Conservation (phyloP, 2,329 filamentous ascomycete genomes). For the Penicillium brasilianum region DNA sequence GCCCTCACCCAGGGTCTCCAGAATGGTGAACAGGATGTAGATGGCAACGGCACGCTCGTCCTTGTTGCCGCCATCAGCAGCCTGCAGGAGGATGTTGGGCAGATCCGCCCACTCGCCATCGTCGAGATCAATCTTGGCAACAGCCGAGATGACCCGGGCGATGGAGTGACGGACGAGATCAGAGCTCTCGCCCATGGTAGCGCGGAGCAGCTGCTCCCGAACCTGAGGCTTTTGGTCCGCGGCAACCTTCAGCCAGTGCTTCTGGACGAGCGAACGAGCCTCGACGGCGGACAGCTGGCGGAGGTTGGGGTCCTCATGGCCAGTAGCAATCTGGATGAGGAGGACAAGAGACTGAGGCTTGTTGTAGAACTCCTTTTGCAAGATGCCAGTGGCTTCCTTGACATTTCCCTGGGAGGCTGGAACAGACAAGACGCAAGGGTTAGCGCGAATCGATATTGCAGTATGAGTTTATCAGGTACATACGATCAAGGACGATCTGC, state of each 20-base stretch:
- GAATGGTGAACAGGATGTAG: constrained; percentile 89
- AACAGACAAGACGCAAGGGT: constrained; percentile 20
- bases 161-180: constrained; percentile 81
- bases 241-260: constrained; percentile 80
- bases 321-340: constrained; percentile 86
- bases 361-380: constrained; percentile 93
- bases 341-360: constrained; percentile 81
- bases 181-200: constrained; percentile 78
- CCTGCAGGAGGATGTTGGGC: constrained; percentile 76
- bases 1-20: constrained; percentile 83
- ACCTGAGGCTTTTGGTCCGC: constrained; percentile 78
- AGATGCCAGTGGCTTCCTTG: constrained; percentile 85
- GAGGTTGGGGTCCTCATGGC: constrained; percentile 71
- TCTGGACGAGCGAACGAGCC: constrained; percentile 77
- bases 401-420: constrained; percentile 85
- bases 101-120: constrained; percentile 86
- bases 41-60: constrained; percentile 86
- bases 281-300: constrained; percentile 93
- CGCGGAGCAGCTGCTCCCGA: constrained; percentile 80
- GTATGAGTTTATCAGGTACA: constrained; percentile 46
- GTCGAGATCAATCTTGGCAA: constrained; percentile 84
- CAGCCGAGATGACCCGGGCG: constrained; percentile 83
- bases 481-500: constrained; percentile 85
- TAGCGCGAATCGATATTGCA: constrained; percentile 16
- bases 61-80: constrained; percentile 74